Conservation (phyloP, 192 early-diverging fungal genomes). For the Dissophora globulifera region DNA sequence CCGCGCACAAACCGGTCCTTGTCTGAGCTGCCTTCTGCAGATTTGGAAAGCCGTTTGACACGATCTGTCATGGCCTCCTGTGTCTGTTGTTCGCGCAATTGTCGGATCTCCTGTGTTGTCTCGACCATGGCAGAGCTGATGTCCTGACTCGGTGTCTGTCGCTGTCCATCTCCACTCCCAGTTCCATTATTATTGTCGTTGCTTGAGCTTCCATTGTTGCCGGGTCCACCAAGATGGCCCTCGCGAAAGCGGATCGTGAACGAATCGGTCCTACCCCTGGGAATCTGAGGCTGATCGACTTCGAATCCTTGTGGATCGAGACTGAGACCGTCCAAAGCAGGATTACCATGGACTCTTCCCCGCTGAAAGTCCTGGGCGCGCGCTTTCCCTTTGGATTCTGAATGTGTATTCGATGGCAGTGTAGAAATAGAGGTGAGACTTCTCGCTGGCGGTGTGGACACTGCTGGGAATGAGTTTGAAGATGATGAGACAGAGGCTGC, state of each 20-base stretch:
- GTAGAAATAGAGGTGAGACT: background rate
- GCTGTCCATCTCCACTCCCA: background rate
- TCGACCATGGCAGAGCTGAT: slow-evolving; percentile 45
- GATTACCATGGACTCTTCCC: too few relatives aligned
- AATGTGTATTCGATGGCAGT: background rate
- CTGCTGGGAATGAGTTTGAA: background rate
- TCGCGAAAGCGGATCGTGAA: slow-evolving; percentile 10
- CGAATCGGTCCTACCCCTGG: background rate
- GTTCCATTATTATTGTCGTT: background rate
- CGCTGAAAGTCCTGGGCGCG: background rate
- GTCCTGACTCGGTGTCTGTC: slow-evolving; percentile 35
- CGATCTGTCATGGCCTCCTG: slow-evolving; percentile 47
- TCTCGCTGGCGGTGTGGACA: background rate
- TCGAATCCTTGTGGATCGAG: too few relatives aligned
- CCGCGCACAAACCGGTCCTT: slow-evolving; percentile 43
- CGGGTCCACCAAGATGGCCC: slow-evolving; percentile 17
- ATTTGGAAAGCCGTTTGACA: slow-evolving; percentile 42
- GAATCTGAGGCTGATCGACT: slow-evolving; percentile 3
- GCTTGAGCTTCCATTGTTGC: background rate
- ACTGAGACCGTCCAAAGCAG: too few relatives aligned
- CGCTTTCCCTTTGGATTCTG: background rate
- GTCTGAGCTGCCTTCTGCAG: slow-evolving; percentile 20
- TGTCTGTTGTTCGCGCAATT: slow-evolving; percentile 38
- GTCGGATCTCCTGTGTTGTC: slow-evolving; percentile 46
- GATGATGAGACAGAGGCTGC: background rate